A percentile compares a stretch with the other conserved stretches of the same genome.
phyloP scores from a whole-genome alignment of 2,329 filamentous ascomycete species.

The Sclerotinia nivalis region DNA sequence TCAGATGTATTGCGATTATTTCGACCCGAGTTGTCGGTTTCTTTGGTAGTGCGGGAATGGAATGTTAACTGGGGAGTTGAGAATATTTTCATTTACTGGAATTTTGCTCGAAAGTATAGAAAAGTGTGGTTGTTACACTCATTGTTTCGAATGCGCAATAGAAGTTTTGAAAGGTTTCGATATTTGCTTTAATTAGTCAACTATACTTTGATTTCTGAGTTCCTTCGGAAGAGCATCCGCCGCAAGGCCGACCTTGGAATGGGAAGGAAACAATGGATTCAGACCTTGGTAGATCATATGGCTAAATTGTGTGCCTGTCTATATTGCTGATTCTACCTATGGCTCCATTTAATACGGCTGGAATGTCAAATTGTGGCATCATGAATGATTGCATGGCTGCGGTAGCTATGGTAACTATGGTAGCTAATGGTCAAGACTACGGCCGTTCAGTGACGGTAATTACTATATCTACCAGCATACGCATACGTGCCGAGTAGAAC shows the following conservation, averaged over 20 bases:
- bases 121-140: neutral
- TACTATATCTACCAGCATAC: neutral
- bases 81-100: neutral
- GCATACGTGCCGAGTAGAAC: neutral
- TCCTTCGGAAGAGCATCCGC: neutral
- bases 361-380: neutral
- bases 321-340: neutral
- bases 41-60: too few species aligned
- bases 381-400: neutral
- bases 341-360: neutral
- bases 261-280: too few species aligned
- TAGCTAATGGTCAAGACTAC: neutral
- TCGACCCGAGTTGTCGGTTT: too few species aligned
- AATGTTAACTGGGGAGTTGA: neutral
- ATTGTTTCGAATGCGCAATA: neutral
- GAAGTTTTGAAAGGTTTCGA: neutral
- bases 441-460: accelerated
- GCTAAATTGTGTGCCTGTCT: too few species aligned
- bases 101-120: neutral
- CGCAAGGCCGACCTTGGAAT: too few species aligned
- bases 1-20: too few species aligned
- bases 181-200: too few species aligned
- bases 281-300: too few species aligned
- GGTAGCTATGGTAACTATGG: neutral
- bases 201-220: neutral